Conservation (phyloP, 2,329 filamentous ascomycete genomes). For the Rhinocladiella similis region DNA sequence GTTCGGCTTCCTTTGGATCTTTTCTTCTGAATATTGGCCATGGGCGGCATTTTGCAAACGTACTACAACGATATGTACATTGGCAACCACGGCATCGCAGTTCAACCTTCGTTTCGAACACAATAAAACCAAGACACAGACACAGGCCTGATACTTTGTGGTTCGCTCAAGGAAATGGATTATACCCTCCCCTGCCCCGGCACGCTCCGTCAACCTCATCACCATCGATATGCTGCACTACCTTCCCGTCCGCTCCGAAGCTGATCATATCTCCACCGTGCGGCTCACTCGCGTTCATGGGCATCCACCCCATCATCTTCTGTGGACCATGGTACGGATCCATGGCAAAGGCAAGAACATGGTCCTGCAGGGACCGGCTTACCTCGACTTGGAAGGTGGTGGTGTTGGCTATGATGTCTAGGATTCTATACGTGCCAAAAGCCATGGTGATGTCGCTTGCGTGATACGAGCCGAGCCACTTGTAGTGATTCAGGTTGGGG, state of each 20-base stretch:
- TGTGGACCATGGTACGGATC: conserved; percentile 20
- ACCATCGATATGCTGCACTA: conserved; percentile 28
- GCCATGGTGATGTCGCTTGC: conserved; percentile 27
- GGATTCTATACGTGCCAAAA: conserved; percentile 26
- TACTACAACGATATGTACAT: no score
- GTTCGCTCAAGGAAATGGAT: conserved; percentile 2
- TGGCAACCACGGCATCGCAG: no score
- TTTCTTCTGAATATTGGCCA: no score
- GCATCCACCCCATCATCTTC: conserved; percentile 19
- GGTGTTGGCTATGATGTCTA: conserved; percentile 8
- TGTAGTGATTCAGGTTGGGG: conserved; percentile 39
- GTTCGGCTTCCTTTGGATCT: no score
- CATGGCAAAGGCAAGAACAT: conserved; percentile 31
- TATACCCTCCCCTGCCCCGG: not conserved
- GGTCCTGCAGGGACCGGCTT: conserved; percentile 30
- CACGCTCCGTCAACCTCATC: conserved; percentile 30
- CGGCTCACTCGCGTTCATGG: conserved; percentile 8
- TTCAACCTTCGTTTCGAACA: no score
- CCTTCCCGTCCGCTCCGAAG: conserved; percentile 31
- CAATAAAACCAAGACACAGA: no score
- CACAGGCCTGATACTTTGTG: no score
- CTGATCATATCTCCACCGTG: conserved; percentile 29
- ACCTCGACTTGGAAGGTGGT: conserved; percentile 25
- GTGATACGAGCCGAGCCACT: conserved; percentile 41
- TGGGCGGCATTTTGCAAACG: no score